These are phyloP conservation scores for Ustilago trichophora DNA, from an alignment of 1,284 basidiomycete species.

Conservation along the genomic window DNA sequence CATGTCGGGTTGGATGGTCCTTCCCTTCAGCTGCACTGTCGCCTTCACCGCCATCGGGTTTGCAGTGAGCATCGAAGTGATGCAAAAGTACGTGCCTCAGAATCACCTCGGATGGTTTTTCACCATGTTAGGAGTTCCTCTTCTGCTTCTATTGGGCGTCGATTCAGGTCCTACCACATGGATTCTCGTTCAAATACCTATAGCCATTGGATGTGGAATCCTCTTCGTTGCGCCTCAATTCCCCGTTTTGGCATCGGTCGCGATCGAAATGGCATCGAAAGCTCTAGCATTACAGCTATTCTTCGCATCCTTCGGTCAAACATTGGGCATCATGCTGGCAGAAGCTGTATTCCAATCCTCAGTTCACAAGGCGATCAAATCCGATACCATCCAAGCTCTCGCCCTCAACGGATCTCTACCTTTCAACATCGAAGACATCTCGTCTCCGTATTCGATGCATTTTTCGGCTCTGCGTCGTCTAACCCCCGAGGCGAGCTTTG, in stretches of 20 bases:
- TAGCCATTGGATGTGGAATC: constrained; percentile 37
- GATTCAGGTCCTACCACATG: constrained; percentile 14
- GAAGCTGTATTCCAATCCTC: constrained; percentile 44
- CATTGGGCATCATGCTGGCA: constrained; percentile 43
- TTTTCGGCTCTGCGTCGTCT: constrained; percentile 10
- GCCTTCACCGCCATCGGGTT: constrained; percentile 31
- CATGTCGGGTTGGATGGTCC: constrained; percentile 40
- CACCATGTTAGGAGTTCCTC: constrained; percentile 29
- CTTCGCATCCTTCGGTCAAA: constrained; percentile 42
- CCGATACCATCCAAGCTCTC: constrained; percentile 7
- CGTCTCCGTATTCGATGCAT: constrained; percentile 29
- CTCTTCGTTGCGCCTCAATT: constrained; percentile 45
- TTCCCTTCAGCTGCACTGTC: constrained; percentile 36
- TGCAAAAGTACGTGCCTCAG: constrained; percentile 26
- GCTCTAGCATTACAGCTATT: constrained; percentile 30
- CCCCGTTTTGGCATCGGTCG: constrained; percentile 29
- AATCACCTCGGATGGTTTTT: constrained; percentile 46
- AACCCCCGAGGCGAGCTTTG: constrained; percentile 3
- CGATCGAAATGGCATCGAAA: constrained; percentile 18
- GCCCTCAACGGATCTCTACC: constrained; percentile 20
- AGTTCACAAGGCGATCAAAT: constrained; percentile 25
- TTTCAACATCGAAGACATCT: constrained; percentile 35
- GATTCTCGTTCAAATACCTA: constrained; percentile 32
- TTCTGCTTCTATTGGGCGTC: constrained; percentile 26
- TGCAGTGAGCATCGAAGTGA: constrained; percentile 31